Evolutionary conservation across 495 filamentous ascomycete species (phyloP), one percentile per base, ranked within the genome.

Genomic region (Aspergillus asperescens): DNA sequence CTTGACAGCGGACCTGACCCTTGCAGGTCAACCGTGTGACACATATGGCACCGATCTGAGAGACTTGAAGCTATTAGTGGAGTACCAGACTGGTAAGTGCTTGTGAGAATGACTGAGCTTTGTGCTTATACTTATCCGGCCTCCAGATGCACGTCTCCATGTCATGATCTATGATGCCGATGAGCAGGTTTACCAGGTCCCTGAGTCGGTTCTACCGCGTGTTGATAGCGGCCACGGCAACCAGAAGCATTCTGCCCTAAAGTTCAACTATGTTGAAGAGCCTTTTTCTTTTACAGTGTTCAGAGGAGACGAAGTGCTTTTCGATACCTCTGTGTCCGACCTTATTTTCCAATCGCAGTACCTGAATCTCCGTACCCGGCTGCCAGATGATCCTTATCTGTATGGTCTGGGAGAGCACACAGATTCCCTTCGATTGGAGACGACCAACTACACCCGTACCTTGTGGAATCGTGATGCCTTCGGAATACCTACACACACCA

Each of bases 381-480:
- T 92, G 20, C 87, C 87, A 0, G 62, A 78, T 0, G 65, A 82
- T 43, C 84, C 87, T 0, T 81, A 87, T 50, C 66, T 94, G 8
- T 93, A 93, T 59, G 89, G 89, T 2, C 72, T 94, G 1, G 89
- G 89, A 5, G 89, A 94, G 61, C 84, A 90, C 60, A 84, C 79
- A 6, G 89, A 94, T 58, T 71, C 82, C 15, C 80, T 93, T 54
- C 78, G 78, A 34, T 77, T 92, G 38, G 81, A 84, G 28, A 88
- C 81, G 0, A 81, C 77, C 13, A 80, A 88, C 64, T 92, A 91
- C 63, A 85, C 82, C 23, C 80, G 89, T 9, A 94, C 89, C 0
- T 62, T 94, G 12, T 94, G 89, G 90, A 81, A 78, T 19, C 82
- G 87, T 42, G 89, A 93, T 67, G 65, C 87, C 0, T 90, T 86